A percentile compares a stretch with the other conserved stretches of the same genome.
These are phyloP conservation scores for Colletotrichum falcatum DNA, from an alignment of 2,329 filamentous ascomycete genomes.

Conservation along the genomic window DNA sequence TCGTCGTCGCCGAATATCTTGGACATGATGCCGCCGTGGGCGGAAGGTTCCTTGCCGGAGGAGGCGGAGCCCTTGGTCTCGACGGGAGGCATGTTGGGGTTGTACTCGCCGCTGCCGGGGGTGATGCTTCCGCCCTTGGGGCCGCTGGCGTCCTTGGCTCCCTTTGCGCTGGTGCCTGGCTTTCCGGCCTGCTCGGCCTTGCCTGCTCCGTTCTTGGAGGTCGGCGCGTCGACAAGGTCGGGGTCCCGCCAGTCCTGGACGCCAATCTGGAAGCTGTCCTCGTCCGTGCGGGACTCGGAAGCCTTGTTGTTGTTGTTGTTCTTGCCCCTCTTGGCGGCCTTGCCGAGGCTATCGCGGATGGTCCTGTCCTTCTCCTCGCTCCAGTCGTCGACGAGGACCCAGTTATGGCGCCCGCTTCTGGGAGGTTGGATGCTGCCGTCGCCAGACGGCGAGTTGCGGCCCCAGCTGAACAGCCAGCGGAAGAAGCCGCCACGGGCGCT, in stretches of 20 bases:
- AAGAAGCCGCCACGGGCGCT: conserved; percentile 55
- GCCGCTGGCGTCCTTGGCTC: conserved; percentile 47
- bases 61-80: conserved; percentile 47
- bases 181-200: conserved; percentile 38
- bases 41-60: conserved; percentile 18
- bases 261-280: conserved; percentile 82
- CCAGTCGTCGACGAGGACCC: conserved; percentile 77
- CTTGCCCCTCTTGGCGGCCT: conserved; percentile 50
- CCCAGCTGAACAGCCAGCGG: conserved; percentile 55
- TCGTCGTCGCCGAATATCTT: conserved; percentile 63
- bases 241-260: conserved; percentile 89
- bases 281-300: conserved; percentile 42
- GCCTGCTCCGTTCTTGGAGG: conserved; percentile 51
- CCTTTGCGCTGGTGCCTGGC: conserved; percentile 38
- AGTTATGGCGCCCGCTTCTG: conserved; percentile 79
- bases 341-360: conserved; percentile 56
- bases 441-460: conserved; percentile 47
- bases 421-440: conserved; percentile 73
- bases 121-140: conserved; percentile 76
- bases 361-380: conserved; percentile 64
- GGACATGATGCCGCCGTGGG: conserved; percentile 56
- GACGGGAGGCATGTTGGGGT: conserved; percentile 46
- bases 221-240: conserved; percentile 48
- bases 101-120: conserved; percentile 79
- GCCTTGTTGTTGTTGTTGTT: conserved; percentile 45